Evolutionary conservation across 2,329 filamentous ascomycete species (phyloP).

Genomic region (Pseudogymnoascus sp.): DNA sequence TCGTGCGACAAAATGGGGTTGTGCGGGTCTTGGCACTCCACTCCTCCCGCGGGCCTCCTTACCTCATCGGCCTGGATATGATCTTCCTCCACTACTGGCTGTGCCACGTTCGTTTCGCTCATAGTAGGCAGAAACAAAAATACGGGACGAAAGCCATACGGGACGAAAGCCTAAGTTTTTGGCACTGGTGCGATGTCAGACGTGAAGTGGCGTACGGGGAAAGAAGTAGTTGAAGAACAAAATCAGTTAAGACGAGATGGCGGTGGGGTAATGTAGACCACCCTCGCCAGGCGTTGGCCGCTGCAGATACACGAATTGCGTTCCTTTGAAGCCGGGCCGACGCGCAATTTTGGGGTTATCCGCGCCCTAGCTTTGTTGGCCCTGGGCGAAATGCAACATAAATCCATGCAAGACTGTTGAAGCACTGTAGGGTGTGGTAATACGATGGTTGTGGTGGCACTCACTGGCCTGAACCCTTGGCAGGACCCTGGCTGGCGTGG

Average conservation of each 20-base stretch:
- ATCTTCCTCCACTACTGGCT: neutral
- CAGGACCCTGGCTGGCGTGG: neutral
- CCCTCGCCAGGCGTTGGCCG: neutral
- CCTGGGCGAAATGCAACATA: neutral
- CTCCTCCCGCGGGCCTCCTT: neutral
- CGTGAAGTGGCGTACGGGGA: neutral
- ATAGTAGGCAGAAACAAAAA: neutral
- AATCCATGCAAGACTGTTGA: neutral
- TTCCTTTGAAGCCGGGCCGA: neutral
- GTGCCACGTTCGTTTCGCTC: neutral
- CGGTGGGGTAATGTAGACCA: neutral
- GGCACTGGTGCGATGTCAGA: neutral
- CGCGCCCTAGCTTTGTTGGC: neutral
- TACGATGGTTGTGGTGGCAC: neutral
- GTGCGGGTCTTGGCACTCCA: neutral
- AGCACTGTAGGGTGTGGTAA: neutral
- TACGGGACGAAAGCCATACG: neutral
- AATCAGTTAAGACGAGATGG: neutral
- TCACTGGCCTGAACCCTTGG: neutral
- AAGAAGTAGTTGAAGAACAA: neutral
- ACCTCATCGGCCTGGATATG: constrained; percentile 1
- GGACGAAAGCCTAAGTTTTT: neutral
- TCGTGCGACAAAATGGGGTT: neutral
- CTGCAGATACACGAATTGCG: neutral
- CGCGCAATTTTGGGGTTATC: neutral